These are phyloP conservation scores for Candida sanyaensis DNA, from an alignment of 1,139 yeast species.

Conservation along the genomic window DNA sequence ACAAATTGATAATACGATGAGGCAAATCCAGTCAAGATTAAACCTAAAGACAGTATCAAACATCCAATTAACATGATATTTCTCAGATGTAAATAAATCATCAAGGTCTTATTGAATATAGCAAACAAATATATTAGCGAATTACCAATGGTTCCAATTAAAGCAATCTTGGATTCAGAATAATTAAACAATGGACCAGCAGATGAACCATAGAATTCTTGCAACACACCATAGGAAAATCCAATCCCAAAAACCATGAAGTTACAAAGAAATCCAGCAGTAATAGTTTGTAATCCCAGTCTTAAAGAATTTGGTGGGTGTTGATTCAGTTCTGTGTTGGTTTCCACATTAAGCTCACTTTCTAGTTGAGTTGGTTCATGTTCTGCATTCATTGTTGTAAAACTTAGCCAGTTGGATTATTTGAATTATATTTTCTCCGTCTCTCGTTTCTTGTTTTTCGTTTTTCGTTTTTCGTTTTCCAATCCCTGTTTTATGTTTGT, in stretches of 20 bases:
- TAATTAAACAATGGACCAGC: conserved; percentile 26
- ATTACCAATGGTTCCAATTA: conserved; percentile 30
- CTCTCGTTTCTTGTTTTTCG: not conserved
- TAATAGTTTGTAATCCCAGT: conserved; percentile 13
- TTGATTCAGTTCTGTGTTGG: not conserved
- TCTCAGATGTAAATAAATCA: conserved; percentile 20
- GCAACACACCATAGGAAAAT: conserved; percentile 37
- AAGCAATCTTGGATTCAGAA: conserved; percentile 27
- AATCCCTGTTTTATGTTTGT: too few species aligned
- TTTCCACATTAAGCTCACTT: not conserved
- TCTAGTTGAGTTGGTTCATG: not conserved
- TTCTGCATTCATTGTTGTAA: not conserved
- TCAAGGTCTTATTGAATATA: conserved; percentile 24
- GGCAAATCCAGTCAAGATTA: conserved; percentile 27
- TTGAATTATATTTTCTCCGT: not conserved
- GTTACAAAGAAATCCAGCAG: conserved; percentile 33
- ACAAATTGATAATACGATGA: conserved; percentile 28
- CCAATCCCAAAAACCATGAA: conserved; percentile 36
- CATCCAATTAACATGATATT: conserved; percentile 28
- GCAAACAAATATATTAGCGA: conserved; percentile 30
- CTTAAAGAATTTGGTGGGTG: conserved; percentile 2
- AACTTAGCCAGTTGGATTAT: not conserved
- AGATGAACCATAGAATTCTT: conserved; percentile 29
- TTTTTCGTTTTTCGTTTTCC: too few species aligned
- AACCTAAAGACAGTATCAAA: conserved; percentile 26